phyloP scores from a whole-genome alignment of 371 early-diverging fungal genomes.

The Mucor ambiguus region DNA sequence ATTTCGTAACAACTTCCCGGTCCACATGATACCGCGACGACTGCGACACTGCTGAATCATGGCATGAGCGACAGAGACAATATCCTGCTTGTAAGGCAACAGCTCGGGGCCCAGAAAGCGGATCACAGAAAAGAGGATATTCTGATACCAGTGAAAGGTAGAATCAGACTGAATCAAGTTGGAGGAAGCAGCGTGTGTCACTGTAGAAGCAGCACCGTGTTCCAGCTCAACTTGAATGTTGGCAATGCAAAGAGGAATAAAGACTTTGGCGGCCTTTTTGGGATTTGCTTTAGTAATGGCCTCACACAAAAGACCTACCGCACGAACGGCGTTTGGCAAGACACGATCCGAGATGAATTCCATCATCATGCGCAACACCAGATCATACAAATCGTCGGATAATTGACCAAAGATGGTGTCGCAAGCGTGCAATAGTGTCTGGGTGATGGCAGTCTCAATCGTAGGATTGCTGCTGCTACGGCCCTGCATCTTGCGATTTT shows the following conservation, averaged over 20 bases:
- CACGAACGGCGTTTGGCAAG: constrained; percentile 71
- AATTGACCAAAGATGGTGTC: constrained; percentile 69
- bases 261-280: constrained; percentile 52
- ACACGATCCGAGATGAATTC: constrained; percentile 64
- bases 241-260: constrained; percentile 63
- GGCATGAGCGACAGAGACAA: constrained; percentile 49
- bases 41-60: constrained; percentile 65
- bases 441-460: constrained; percentile 49
- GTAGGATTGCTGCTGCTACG: constrained; percentile 18
- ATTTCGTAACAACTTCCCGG: constrained; percentile 60
- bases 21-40: constrained; percentile 74
- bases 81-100: constrained; percentile 52
- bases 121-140: constrained; percentile 60
- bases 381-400: constrained; percentile 63
- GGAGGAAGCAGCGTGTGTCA: constrained; percentile 56
- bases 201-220: constrained; percentile 68
- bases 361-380: constrained; percentile 61
- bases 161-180: constrained; percentile 66
- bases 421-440: constrained; percentile 56
- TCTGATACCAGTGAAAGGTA: constrained; percentile 81
- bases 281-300: constrained; percentile 50
- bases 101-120: constrained; percentile 55
- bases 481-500: constrained; percentile 45
- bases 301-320: constrained; percentile 61
- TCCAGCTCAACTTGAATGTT: constrained; percentile 70